These are phyloP conservation scores for Apiotrichum mycotoxinovorans DNA, from an alignment of 1,284 basidiomycete genomes.

Conservation along the genomic window DNA sequence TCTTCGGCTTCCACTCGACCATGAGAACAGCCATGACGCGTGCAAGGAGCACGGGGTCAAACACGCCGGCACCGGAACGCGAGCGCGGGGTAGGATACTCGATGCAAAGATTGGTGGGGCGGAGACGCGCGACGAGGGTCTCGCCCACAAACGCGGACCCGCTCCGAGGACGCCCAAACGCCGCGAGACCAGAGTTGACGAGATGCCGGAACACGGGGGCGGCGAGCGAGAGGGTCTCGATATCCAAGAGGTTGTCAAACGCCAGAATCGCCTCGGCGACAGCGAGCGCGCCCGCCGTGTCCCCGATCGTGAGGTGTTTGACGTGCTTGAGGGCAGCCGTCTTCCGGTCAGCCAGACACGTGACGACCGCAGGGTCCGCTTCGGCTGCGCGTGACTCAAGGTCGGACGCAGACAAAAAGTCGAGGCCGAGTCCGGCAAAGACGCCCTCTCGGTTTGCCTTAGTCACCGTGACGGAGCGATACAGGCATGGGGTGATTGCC, in stretches of 20 bases:
- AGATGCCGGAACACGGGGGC: constrained; percentile 17
- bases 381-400: constrained; percentile 15
- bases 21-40: constrained; percentile 17
- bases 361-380: neutral
- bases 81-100: constrained; percentile 8
- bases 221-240: constrained; percentile 12
- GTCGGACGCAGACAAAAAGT: constrained; percentile 11
- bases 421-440: constrained; percentile 14
- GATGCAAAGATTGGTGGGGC: constrained; percentile 8
- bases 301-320: constrained; percentile 1
- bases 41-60: constrained; percentile 19
- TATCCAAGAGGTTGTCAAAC: constrained; percentile 1
- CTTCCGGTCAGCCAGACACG: constrained; percentile 1
- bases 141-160: constrained; percentile 18
- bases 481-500: constrained; percentile 9
- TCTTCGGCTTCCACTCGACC: constrained; percentile 15
- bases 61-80: neutral
- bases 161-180: constrained; percentile 16
- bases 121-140: constrained; percentile 15
- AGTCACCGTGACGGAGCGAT: constrained; percentile 3
- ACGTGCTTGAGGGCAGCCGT: constrained; percentile 5
- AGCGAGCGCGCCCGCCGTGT: constrained; percentile 3
- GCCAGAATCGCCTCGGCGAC: constrained; percentile 18
- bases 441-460: constrained; percentile 9
- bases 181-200: constrained; percentile 16